Evolutionary conservation across 352 stramenopile genomes (phyloP).

Genomic region (Phytophthora foliorum): DNA sequence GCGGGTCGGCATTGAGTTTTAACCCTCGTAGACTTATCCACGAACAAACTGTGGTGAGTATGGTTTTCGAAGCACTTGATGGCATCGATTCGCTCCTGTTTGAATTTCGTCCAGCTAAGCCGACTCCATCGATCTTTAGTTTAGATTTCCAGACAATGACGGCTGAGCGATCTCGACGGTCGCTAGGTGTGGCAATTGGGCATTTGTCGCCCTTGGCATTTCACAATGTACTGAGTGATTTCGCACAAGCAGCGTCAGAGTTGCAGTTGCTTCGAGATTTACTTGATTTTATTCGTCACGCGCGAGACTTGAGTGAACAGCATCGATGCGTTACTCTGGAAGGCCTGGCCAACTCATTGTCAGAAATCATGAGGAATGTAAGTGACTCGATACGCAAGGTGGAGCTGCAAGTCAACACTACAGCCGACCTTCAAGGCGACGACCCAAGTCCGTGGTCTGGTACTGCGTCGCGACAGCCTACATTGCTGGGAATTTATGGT

Average conservation of each 20-base stretch:
- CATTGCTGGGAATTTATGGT: constrained; percentile 55
- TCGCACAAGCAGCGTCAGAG: constrained; percentile 48
- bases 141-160: constrained; percentile 40
- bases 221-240: constrained; percentile 39
- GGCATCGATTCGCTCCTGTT: constrained; percentile 66
- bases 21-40: constrained; percentile 48
- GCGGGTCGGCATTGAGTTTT: not conserved
- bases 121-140: constrained; percentile 40
- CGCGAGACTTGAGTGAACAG: constrained; percentile 20
- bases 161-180: constrained; percentile 36
- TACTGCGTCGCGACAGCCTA: constrained; percentile 39
- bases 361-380: constrained; percentile 35
- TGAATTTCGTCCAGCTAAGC: constrained; percentile 33
- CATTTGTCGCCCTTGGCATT: constrained; percentile 66
- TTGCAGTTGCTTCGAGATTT: constrained; percentile 66
- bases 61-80: constrained; percentile 67
- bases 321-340: constrained; percentile 51
- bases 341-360: constrained; percentile 60
- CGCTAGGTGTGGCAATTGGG: constrained; percentile 39
- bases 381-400: constrained; percentile 35
- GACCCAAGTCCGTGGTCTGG: constrained; percentile 36
- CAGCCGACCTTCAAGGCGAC: constrained; percentile 3
- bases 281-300: constrained; percentile 31
- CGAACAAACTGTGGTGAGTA: constrained; percentile 56
- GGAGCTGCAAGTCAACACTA: constrained; percentile 25